Conservation (phyloP, 1,284 basidiomycete species). For the Apiotrichum sp. region DNA sequence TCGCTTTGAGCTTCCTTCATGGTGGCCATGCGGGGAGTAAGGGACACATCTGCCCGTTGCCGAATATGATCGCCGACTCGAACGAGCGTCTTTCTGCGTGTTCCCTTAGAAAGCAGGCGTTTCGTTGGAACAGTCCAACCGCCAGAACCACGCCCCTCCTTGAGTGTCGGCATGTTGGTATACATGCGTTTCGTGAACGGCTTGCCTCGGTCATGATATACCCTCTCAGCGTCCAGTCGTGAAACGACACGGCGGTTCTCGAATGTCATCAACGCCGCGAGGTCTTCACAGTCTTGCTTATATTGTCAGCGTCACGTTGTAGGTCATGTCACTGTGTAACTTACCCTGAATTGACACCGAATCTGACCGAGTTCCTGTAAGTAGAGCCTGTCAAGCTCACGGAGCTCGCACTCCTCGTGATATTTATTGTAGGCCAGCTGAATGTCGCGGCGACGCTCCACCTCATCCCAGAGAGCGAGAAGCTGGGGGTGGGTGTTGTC, state of each 20-base stretch:
- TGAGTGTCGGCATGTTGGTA: conserved; percentile 23
- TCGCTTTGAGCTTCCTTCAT: conserved; percentile 17
- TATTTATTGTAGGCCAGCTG: conserved; percentile 17
- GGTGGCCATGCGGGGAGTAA: conserved; percentile 5
- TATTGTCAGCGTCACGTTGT: conserved; percentile 1
- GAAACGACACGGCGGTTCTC: conserved; percentile 22
- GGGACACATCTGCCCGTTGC: conserved; percentile 16
- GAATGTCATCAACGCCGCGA: conserved; percentile 17
- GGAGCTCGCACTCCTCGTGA: conserved; percentile 12
- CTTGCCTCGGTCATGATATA: conserved; percentile 18
- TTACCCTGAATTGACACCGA: conserved; percentile 19
- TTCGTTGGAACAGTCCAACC: conserved; percentile 23
- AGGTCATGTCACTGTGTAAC: conserved; percentile 2
- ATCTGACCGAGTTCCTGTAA: conserved; percentile 10
- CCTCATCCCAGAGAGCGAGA: conserved; percentile 25
- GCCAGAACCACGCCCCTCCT: conserved; percentile 28
- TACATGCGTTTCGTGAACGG: conserved; percentile 16
- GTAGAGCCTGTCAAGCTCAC: conserved; percentile 12
- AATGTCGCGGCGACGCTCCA: conserved; percentile 20
- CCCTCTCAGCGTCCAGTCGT: conserved; percentile 22
- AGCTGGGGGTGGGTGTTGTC: conserved; percentile 26
- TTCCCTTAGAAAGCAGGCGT: conserved; percentile 22
- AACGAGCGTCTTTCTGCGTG: conserved; percentile 13
- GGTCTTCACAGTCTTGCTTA: conserved; percentile 21
- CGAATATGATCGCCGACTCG: conserved; percentile 15